Conservation (phyloP, 495 filamentous ascomycete genomes). For the Aspergillus conjunctus region DNA sequence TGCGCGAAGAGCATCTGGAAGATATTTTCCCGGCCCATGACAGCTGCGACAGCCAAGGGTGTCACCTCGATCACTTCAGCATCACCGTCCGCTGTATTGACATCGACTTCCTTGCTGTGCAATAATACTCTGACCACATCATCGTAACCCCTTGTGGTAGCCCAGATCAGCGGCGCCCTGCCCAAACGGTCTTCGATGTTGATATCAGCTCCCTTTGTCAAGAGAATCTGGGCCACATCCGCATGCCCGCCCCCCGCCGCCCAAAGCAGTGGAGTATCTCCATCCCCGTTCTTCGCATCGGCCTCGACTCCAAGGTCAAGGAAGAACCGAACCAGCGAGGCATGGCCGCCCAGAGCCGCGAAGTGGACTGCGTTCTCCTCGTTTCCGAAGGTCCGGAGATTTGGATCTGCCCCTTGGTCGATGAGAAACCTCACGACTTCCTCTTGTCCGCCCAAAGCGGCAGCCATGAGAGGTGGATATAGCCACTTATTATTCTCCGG, state of each 20-base stretch:
- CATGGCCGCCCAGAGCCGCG: constrained; percentile 4
- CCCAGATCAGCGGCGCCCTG: constrained; percentile 2
- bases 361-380: constrained; percentile 2
- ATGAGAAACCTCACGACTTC: background rate
- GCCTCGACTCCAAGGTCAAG: background rate
- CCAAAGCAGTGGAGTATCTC: too few species aligned
- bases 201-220: too few species aligned
- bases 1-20: too few species aligned
- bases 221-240: too few species aligned
- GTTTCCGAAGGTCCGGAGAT: background rate
- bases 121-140: background rate
- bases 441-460: background rate
- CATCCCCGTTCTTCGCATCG: background rate
- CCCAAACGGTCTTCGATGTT: too few species aligned
- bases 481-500: constrained; percentile 5
- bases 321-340: background rate
- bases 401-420: background rate
- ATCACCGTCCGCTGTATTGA: background rate
- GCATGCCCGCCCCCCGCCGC: too few species aligned
- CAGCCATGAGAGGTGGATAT: constrained; percentile 5
- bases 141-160: background rate
- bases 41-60: too few species aligned
- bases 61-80: too few species aligned
- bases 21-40: too few species aligned
- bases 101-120: background rate